A percentile compares a stretch with the other conserved stretches of the same genome.
These are phyloP conservation scores for Candida broadrunensis DNA, from an alignment of 805 yeast species.

Conservation along the genomic window DNA sequence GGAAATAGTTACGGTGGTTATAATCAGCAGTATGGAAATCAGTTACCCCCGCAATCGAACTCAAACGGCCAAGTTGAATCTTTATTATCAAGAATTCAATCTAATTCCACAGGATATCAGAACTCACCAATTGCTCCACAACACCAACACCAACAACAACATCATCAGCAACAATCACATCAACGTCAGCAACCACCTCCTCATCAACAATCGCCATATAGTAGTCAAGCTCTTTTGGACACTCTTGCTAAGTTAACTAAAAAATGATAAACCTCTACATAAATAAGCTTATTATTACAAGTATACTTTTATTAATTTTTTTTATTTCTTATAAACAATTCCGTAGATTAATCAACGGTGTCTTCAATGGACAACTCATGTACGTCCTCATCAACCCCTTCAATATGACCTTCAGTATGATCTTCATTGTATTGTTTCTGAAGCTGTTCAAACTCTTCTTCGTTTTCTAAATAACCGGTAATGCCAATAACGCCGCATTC, in stretches of 20 bases:
- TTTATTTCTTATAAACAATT: not conserved
- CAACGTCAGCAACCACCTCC: constrained; percentile 7
- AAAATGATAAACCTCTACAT: constrained; percentile 13
- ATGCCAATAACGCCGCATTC: constrained; percentile 82
- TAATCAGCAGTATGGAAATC: not conserved
- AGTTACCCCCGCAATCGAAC: not conserved
- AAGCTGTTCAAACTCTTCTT: constrained; percentile 58
- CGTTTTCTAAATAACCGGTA: constrained; percentile 71
- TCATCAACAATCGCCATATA: constrained; percentile 11
- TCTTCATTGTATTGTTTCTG: constrained; percentile 45
- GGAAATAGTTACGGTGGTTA: not conserved
- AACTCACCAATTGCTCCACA: constrained; percentile 4
- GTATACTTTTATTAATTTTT: too few relatives aligned
- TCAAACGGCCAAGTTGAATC: constrained; percentile 5
- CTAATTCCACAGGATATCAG: not conserved
- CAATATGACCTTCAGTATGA: constrained; percentile 3
- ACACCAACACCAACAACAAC: constrained; percentile 10
- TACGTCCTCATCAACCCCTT: constrained; percentile 8
- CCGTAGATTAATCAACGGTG: constrained; percentile 15
- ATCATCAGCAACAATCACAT: constrained; percentile 5
- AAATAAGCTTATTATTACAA: not conserved
- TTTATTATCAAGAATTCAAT: constrained; percentile 9
- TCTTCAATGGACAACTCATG: constrained; percentile 13
- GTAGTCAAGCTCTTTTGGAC: constrained; percentile 30
- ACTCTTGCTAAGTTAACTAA: constrained; percentile 34